These are phyloP conservation scores for Gelatoporia subvermispora DNA, from an alignment of 768 basidiomycete species.

Conservation along the genomic window DNA sequence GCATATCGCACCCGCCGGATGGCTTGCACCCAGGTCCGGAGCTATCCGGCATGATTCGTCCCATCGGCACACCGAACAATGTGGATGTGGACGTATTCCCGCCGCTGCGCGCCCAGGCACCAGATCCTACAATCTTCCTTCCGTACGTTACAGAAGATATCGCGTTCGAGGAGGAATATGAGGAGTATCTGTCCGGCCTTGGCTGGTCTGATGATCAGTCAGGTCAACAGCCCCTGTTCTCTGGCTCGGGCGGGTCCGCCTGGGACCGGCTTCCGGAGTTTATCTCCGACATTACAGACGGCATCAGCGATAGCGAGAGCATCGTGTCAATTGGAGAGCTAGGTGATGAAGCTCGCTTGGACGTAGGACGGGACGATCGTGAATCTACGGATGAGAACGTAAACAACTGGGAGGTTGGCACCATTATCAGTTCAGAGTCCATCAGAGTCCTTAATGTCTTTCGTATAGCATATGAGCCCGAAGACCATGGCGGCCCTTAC, in stretches of 20 bases:
- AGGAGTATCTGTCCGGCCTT: slow-evolving; percentile 89
- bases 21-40: slow-evolving; percentile 73
- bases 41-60: slow-evolving; percentile 67
- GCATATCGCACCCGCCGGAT: slow-evolving; percentile 78
- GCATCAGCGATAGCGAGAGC: slow-evolving; percentile 92
- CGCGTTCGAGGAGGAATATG: slow-evolving; percentile 95
- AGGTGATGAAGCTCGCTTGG: slow-evolving; percentile 70
- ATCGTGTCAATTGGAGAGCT: slow-evolving; percentile 87
- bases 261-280: slow-evolving; percentile 84
- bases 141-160: slow-evolving; percentile 92
- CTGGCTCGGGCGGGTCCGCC: slow-evolving; percentile 42
- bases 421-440: slow-evolving; percentile 2
- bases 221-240: slow-evolving; percentile 35
- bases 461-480: slow-evolving; percentile 84
- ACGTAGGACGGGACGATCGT: slow-evolving; percentile 54
- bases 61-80: slow-evolving; percentile 69
- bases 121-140: slow-evolving; percentile 77
- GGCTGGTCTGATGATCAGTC: slow-evolving; percentile 63
- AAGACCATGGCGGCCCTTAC: slow-evolving; percentile 92
- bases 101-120: slow-evolving; percentile 81
- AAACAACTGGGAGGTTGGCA: slow-evolving; percentile 92
- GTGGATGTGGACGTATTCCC: slow-evolving; percentile 93
- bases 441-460: neutral
- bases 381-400: slow-evolving; percentile 72
- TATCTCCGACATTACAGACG: slow-evolving; percentile 76